Base-by-base conservation (phyloP, 1,284 basidiomycete genomes). In the Ustilago shanxiensis region DNA sequence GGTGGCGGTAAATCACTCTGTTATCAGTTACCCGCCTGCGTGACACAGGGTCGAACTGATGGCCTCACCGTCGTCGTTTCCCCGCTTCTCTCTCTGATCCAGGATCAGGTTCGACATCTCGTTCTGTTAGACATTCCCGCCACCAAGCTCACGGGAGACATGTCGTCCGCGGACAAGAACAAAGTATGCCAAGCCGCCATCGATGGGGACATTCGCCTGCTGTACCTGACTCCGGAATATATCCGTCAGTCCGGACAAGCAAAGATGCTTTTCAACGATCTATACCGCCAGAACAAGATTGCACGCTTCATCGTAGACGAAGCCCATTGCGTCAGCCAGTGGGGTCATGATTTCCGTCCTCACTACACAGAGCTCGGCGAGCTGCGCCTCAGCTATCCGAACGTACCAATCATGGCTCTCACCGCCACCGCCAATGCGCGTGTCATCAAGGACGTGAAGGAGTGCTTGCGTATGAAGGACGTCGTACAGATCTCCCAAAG, bases 301-400 rank as follows among this genome's bases (percentile, higher is more conserved):
- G 95, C 94, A 6, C 89, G 96, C 28, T 97, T 99, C 83, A 95
- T 98, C 0, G 90, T 98, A 60, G 97, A 99, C 83, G 96, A 99
- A 84, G 96, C 95, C 1, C 97, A 99, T 85, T 95, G 95, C 85
- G 93, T 98, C 39, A 88, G 88, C 69, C 88, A 91, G 18, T 95
- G 93, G 93, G 93, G 94, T 6, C 90, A 93, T 79, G 91, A 93
- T 80, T 95, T 95, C 82, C 90, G 94, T 3, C 85, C 83, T 3
- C 86, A 88, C 78, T 88, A 88, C 82, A 87, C 86, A 62, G 78
- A 86, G 65, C 88, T 99, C 28, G 90, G 90, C 18, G 85, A 88
- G 14, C 88, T 98, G 45, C 91, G 94, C 33, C 86, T 89, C 22
- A 89, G 90, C 13, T 98, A 91, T 86, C 93, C 93, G 0, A 85